Conservation (phyloP, 192 early-diverging fungal genomes). For the Backusella tarrabulga region DNA sequence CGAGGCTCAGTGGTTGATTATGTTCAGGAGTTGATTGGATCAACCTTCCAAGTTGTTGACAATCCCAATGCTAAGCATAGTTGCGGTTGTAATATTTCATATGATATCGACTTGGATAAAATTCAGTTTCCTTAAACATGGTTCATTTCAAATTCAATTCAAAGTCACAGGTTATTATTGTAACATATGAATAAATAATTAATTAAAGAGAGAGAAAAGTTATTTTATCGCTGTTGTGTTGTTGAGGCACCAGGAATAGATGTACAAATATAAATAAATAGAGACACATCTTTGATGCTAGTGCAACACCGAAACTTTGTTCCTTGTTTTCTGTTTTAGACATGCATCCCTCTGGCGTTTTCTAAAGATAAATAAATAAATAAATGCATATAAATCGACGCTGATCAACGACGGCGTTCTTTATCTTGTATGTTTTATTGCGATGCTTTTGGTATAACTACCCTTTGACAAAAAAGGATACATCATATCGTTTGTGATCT, state of each 20-base stretch:
- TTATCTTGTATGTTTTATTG: background rate
- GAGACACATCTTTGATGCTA: too few species aligned
- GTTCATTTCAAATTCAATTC: background rate
- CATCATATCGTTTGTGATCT: background rate
- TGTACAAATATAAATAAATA: too few species aligned
- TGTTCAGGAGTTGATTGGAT: slow-evolving; percentile 79
- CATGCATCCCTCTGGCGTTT: too few species aligned
- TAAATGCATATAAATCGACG: background rate
- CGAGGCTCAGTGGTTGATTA: slow-evolving; percentile 76
- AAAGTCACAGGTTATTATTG: background rate
- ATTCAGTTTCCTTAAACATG: slow-evolving; percentile 9
- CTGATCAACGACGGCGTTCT: background rate
- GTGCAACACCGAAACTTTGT: background rate
- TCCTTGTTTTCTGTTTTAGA: too few species aligned
- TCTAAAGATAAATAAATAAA: background rate
- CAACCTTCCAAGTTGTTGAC: slow-evolving; percentile 70
- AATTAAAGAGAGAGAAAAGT: background rate
- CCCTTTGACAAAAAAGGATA: background rate
- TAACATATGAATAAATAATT: background rate
- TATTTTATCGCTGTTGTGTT: too few species aligned
- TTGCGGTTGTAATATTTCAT: slow-evolving; percentile 46
- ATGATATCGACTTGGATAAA: slow-evolving; percentile 41
- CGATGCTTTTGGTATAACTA: background rate
- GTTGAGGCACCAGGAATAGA: too few species aligned
- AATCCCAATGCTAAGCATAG: slow-evolving; percentile 67